phyloP scores from a whole-genome alignment of 441 rosid genomes.

The Pelargonium australe region DNA sequence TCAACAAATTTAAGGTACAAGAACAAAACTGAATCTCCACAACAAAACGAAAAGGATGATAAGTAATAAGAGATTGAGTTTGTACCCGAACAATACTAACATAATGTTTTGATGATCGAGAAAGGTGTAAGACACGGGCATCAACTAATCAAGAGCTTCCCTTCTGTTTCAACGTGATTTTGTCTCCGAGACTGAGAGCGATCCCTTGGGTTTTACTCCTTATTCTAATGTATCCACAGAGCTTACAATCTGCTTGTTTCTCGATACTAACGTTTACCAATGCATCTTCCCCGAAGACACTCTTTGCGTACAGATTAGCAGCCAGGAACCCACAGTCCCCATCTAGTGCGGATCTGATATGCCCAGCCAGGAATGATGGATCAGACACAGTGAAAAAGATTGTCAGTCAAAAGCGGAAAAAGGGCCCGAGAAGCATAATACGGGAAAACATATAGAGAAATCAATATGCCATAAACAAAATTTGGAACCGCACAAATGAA shows the following conservation, averaged over 20 bases:
- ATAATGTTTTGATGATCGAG: no score
- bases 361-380: conserved; percentile 10
- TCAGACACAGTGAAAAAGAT: no score
- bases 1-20: no score
- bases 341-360: conserved; percentile 65
- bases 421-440: background rate
- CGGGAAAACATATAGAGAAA: no score
- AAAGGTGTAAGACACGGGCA: no score
- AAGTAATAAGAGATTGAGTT: no score
- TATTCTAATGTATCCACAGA: conserved; percentile 84
- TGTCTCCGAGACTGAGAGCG: conserved; percentile 92
- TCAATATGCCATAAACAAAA: no score
- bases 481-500: no score
- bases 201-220: conserved; percentile 95
- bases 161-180: conserved; percentile 32
- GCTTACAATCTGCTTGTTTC: conserved; percentile 66
- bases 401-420: background rate
- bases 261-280: conserved; percentile 75
- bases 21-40: no score
- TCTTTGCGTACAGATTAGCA: conserved; percentile 85
- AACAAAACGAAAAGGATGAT: no score
- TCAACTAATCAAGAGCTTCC: no score
- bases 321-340: conserved; percentile 88
- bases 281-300: conserved; percentile 91
- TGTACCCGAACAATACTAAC: no score